Percentiles rank a stretch among this genome's conserved stretches.
phyloP scores from a whole-genome alignment of 192 early-diverging fungal species.

The Entomortierella beljakovae region DNA sequence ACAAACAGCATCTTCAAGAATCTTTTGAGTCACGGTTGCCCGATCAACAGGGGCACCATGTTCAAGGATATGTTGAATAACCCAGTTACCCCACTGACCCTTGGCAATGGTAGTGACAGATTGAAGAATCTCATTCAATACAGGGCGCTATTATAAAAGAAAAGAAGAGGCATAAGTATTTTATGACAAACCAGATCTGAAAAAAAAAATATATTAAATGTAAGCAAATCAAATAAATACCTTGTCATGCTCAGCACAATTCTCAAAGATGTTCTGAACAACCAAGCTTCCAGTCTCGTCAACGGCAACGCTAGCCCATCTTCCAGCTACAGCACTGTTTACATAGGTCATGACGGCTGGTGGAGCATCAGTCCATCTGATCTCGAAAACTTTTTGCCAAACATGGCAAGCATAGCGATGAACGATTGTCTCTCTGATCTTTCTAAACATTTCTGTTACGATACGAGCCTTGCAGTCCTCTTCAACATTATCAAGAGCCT shows the following conservation, averaged over 20 bases:
- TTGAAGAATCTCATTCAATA: slow-evolving; percentile 71
- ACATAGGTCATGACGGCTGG: slow-evolving; percentile 71
- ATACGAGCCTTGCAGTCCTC: slow-evolving; percentile 68
- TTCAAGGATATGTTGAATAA: slow-evolving; percentile 82
- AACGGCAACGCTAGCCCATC: slow-evolving; percentile 76
- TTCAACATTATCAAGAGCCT: slow-evolving; percentile 74
- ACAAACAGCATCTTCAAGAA: slow-evolving; percentile 59
- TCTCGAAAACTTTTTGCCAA: slow-evolving; percentile 85
- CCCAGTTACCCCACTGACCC: slow-evolving; percentile 89
- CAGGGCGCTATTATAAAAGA: slow-evolving; percentile 53
- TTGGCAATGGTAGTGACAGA: slow-evolving; percentile 72
- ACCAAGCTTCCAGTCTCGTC: slow-evolving; percentile 84
- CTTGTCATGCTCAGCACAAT: slow-evolving; percentile 73
- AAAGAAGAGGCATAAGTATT: neutral
- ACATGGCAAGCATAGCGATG: slow-evolving; percentile 85
- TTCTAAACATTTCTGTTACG: slow-evolving; percentile 70
- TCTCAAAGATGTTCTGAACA: slow-evolving; percentile 84
- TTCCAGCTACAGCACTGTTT: slow-evolving; percentile 64
- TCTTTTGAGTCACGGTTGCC: slow-evolving; percentile 57
- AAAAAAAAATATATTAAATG: neutral
- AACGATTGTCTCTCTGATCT: slow-evolving; percentile 76
- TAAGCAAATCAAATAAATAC: slow-evolving; percentile 19
- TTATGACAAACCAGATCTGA: neutral
- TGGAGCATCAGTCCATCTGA: slow-evolving; percentile 64
- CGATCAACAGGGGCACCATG: slow-evolving; percentile 66